A percentile compares a stretch with the other conserved stretches of the same genome.
These are phyloP conservation scores for Apostasia ramifera DNA, from an alignment of 106 monocot genomes.

Conservation along the genomic window DNA sequence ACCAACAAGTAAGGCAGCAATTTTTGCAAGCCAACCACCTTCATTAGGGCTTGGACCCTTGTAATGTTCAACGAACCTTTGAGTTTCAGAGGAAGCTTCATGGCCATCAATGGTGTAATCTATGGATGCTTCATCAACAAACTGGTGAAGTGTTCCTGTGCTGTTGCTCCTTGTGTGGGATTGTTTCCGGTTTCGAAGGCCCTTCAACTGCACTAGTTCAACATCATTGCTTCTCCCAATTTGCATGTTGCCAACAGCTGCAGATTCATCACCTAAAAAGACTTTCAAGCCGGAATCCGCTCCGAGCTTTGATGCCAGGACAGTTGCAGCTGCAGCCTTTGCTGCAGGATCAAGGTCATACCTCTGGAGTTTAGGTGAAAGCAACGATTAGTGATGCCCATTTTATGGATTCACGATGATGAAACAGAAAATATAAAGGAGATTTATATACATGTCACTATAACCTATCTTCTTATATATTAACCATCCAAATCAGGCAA, in stretches of 20 bases:
- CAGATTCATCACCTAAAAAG: slow-evolving; percentile 63
- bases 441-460: too few relatives aligned
- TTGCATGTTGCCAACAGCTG: slow-evolving; percentile 15
- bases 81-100: slow-evolving; percentile 20
- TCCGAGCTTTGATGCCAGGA: slow-evolving; percentile 85
- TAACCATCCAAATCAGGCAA: too few relatives aligned
- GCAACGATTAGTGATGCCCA: background rate
- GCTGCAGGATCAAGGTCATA: slow-evolving; percentile 94
- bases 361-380: slow-evolving; percentile 30
- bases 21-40: slow-evolving; percentile 66
- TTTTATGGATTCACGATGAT: background rate
- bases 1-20: slow-evolving; percentile 80
- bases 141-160: slow-evolving; percentile 16
- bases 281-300: slow-evolving; percentile 78
- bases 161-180: slow-evolving; percentile 28
- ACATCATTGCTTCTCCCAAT: slow-evolving; percentile 37
- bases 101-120: slow-evolving; percentile 18
- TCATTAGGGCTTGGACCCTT: slow-evolving; percentile 33
- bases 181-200: slow-evolving; percentile 63
- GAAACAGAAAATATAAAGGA: too few relatives aligned
- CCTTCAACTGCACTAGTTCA: slow-evolving; percentile 33
- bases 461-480: too few relatives aligned
- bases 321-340: slow-evolving; percentile 84
- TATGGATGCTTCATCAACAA: slow-evolving; percentile 15
- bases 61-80: slow-evolving; percentile 45